Evolutionary conservation across 1,139 yeast species (phyloP), one percentile per base, ranked within the genome.

Genomic region (Pichia sp.): DNA sequence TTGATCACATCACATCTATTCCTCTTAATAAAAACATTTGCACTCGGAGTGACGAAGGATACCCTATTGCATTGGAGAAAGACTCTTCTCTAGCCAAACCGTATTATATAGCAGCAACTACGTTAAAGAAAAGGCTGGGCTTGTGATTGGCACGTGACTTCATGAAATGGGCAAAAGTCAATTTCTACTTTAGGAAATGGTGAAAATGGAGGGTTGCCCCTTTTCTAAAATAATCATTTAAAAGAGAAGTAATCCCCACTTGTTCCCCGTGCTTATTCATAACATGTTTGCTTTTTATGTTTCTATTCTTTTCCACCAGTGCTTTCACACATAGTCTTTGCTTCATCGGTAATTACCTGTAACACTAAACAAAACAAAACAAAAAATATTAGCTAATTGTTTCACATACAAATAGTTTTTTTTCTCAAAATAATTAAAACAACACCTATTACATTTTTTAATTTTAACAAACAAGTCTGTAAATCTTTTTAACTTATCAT

Each of bases 21-120:
- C 96, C 96, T 0, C 69, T 87, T 48, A 76, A 78, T 58, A 83
- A 76, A 47, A 74, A 74, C n/a, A 82, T 88, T 10, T 81, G 90
- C 62, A 51, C 65, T 10, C 77, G 77, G 51, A 76, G 89, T 3
- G 93, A 87, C 63, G 61, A 62, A 39, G 93, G 95, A 0, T 73
- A 72, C 57, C 95, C 95, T 0, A 72, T 84, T 1, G 82, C 82
- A 0, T 70, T 84, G 1, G 69, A 74, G 13, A 75, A 78, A 0
- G 72, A 73, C 1, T 65, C 73, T 0, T 54, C 60, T 0, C 50
- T 74, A 9, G 60, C 79, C 1, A 51, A 63, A 39, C 72, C 75
- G 0, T 82, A 80, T 60, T 55, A 71, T 30, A 70, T 70, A 0
- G 71, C 80, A n/a, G 85, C 85, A 0, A 48, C 58, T 36, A 64